phyloP scores from a whole-genome alignment of 257 asterid species.

The Penstemon eatonii region DNA sequence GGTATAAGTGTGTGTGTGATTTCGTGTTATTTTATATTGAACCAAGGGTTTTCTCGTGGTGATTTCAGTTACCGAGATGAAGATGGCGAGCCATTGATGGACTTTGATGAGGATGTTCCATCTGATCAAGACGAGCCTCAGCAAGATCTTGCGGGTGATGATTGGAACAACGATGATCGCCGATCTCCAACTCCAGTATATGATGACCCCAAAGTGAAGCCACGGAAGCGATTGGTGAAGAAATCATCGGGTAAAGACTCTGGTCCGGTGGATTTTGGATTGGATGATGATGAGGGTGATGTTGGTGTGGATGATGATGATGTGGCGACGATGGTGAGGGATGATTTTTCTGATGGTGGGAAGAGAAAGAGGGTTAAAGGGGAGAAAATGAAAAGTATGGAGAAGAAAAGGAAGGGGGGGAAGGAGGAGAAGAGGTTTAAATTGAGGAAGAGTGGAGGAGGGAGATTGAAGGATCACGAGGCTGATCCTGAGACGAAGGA shows the following conservation, averaged over 20 bases:
- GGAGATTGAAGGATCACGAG: conserved; percentile 59
- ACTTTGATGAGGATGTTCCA: conserved; percentile 63
- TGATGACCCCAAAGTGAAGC: conserved; percentile 58
- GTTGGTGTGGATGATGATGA: conserved; percentile 37
- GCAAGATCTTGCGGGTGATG: conserved; percentile 46
- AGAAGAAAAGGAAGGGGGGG: conserved; percentile 48
- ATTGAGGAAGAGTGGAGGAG: conserved; percentile 55
- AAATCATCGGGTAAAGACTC: conserved; percentile 48
- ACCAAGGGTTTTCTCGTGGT: conserved; percentile 19
- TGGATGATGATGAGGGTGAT: conserved; percentile 52
- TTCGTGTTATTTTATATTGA: not conserved
- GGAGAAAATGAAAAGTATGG: conserved; percentile 52
- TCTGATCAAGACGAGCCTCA: conserved; percentile 68
- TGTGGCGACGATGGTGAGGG: conserved; percentile 47
- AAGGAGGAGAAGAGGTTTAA: conserved; percentile 59
- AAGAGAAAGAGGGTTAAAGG: conserved; percentile 41
- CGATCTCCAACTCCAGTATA: conserved; percentile 71
- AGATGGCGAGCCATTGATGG: conserved; percentile 93
- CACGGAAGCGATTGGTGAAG: conserved; percentile 77
- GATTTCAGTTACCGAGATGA: conserved; percentile 73
- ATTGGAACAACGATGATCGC: conserved; percentile 19
- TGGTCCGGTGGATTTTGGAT: conserved; percentile 47
- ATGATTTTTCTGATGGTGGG: conserved; percentile 51
- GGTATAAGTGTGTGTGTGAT: not conserved
- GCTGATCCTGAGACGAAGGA: conserved; percentile 90